These are phyloP conservation scores for Pulveroboletus frians DNA, from an alignment of 768 basidiomycete genomes.

Conservation along the genomic window DNA sequence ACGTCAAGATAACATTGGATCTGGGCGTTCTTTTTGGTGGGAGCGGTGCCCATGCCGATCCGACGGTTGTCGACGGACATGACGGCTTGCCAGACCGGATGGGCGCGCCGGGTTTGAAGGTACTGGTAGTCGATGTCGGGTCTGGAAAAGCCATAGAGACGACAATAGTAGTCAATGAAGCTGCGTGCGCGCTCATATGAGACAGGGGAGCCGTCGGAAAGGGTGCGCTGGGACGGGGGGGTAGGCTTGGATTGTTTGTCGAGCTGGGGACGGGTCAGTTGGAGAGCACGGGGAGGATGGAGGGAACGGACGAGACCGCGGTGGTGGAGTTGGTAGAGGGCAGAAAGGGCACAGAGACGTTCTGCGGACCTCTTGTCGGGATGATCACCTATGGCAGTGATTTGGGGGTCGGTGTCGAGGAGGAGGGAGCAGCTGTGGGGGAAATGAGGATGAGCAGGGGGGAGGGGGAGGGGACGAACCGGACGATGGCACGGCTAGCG, in stretches of 20 bases:
- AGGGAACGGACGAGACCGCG: constrained; percentile 54
- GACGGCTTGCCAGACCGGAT: constrained; percentile 58
- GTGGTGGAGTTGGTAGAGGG: constrained; percentile 62
- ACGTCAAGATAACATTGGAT: constrained; percentile 82
- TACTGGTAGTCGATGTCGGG: constrained; percentile 62
- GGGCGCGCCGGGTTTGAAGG: constrained; percentile 16
- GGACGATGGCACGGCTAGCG: constrained; percentile 13
- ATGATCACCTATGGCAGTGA: constrained; percentile 62
- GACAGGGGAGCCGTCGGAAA: constrained; percentile 63
- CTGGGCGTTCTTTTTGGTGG: constrained; percentile 67
- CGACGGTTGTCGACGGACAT: constrained; percentile 72
- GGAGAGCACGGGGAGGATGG: neutral
- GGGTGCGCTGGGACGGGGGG: constrained; percentile 22
- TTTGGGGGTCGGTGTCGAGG: constrained; percentile 27
- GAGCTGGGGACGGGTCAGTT: constrained; percentile 18
- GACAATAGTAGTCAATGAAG: constrained; percentile 96
- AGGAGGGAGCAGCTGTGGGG: constrained; percentile 19
- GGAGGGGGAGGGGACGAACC: constrained; percentile 11
- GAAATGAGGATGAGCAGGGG: constrained; percentile 3
- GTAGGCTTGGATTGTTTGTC: constrained; percentile 27
- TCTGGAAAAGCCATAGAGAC: constrained; percentile 64
- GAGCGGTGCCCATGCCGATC: constrained; percentile 74
- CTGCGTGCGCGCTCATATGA: constrained; percentile 68
- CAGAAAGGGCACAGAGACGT: constrained; percentile 70
- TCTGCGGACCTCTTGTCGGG: constrained; percentile 58